Base-by-base conservation (phyloP, 306 rosid genomes). In the Datisca glomerata region DNA sequence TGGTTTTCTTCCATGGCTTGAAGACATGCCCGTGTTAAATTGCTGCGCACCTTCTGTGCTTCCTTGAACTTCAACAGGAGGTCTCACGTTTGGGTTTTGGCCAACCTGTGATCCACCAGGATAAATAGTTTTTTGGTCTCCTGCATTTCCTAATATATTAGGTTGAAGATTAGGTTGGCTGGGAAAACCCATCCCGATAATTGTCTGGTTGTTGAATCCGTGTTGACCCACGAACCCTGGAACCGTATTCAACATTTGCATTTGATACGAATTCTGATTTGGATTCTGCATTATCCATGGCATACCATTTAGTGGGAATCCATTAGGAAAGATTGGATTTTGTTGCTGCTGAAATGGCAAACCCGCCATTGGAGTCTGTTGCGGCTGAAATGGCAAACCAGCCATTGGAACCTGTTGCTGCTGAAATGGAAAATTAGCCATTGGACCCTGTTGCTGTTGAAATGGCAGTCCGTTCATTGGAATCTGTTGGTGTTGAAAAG, bases 281-380 rank as follows among this genome's bases (percentile, higher is more conserved):
- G 66, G 45, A 59, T 76, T 74, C 51, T 56, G 80, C 4, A 68
- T 41, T 41, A 44, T 64, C 72, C 80, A 76, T 3, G 93, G 37
- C 40, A 69, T 16, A 57, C 46, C 61, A 68, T 68, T 78, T 27
- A 55, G 12, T 14, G 81, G 73, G 52, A 74, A 60, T 29, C 67
- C 74, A 51, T 55, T 69, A 10, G 74, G 76, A 60, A 74, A 49
- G 41, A 62, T 15, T 5, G 55, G 55, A 39, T 51, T 45, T 42
- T 59, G 86, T 41, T 52, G 58, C 14, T 69, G 82, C 64, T 58
- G 81, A 52, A 49, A 38, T 18, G 52, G 54, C 69, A 48, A 53
- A 44, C 76, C 75, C 16, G 60, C n/a, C n/a, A n/a, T n/a, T n/a
- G n/a, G n/a, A n/a, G n/a, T n/a, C n/a, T n/a, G n/a, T 40, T 49